A percentile compares a stretch with the other conserved stretches of the same genome.
Conservation (phyloP, 2,329 filamentous ascomycete genomes). For the Stagonosporopsis chrysanthemi region DNA sequence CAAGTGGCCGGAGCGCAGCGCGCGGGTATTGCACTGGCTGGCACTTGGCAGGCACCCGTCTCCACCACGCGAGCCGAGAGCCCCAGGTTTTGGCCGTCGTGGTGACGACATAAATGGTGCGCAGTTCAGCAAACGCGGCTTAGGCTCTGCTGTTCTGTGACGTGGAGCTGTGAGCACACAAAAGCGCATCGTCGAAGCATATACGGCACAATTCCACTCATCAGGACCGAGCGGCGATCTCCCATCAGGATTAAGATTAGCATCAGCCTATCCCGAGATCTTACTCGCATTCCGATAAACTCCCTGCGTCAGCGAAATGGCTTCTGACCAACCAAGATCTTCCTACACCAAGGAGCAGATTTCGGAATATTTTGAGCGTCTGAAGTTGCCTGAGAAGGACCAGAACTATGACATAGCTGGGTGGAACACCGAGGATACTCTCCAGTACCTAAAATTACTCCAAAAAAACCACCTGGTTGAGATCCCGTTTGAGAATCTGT, state of each 20-base stretch:
- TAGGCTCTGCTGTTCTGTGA: background rate
- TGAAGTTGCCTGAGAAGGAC: conserved; percentile 37
- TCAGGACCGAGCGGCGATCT: conserved; percentile 14
- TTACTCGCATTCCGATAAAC: conserved; percentile 12
- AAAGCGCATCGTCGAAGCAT: background rate
- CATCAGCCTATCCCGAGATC: background rate
- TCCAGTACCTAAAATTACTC: conserved; percentile 41
- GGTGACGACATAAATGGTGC: conserved; percentile 15
- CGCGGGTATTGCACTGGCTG: conserved; percentile 14
- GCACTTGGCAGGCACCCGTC: conserved; percentile 10
- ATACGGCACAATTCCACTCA: background rate
- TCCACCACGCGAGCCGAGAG: conserved; percentile 13
- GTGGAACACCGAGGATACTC: conserved; percentile 29
- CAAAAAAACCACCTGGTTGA: conserved; percentile 54
- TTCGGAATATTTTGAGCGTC: conserved; percentile 45
- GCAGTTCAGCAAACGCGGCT: conserved; percentile 1
- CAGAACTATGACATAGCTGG: conserved; percentile 35
- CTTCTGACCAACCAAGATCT: conserved; percentile 27
- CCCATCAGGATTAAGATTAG: conserved; percentile 21
- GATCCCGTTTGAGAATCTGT: conserved; percentile 66
- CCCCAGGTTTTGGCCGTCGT: conserved; percentile 5
- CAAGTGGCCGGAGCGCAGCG: conserved; percentile 7
- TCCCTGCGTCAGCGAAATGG: conserved; percentile 25
- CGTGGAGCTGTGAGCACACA: background rate
- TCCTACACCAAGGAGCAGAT: conserved; percentile 40